Conservation (phyloP, 345 rosid genomes). For the Euphorbia lathyris region DNA sequence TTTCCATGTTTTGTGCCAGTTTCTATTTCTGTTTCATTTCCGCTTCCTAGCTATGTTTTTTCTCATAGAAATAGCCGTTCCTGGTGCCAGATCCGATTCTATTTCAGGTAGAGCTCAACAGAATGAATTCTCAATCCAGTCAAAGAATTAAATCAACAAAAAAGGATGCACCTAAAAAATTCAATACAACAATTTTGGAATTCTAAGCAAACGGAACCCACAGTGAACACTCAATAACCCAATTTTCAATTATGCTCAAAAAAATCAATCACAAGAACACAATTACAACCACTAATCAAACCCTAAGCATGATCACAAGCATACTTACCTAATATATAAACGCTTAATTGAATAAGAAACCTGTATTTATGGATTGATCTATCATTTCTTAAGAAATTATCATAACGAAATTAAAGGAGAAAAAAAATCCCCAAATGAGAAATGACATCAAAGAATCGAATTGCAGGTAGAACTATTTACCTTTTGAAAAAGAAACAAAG, state of each 20-base stretch:
- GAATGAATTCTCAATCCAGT: background rate
- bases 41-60: too few species aligned
- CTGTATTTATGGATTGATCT: background rate
- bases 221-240: background rate
- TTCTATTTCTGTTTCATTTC: too few species aligned
- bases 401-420: background rate
- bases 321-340: background rate
- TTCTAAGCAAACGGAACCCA: background rate
- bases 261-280: background rate
- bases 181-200: background rate
- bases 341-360: background rate
- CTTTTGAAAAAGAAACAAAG: slow-evolving; percentile 2
- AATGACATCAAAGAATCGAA: background rate
- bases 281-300: background rate
- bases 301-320: background rate
- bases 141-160: background rate
- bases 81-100: too few species aligned
- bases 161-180: background rate
- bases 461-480: background rate
- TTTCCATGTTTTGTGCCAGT: too few species aligned
- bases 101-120: too few species aligned
- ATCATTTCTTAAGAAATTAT: background rate
- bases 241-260: background rate
- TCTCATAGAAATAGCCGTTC: too few species aligned
- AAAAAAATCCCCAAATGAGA: background rate